Percentiles rank a stretch among this genome's conserved stretches.
Conservation (phyloP, 139 green algal species). For the Coelastrella sp. region DNA sequence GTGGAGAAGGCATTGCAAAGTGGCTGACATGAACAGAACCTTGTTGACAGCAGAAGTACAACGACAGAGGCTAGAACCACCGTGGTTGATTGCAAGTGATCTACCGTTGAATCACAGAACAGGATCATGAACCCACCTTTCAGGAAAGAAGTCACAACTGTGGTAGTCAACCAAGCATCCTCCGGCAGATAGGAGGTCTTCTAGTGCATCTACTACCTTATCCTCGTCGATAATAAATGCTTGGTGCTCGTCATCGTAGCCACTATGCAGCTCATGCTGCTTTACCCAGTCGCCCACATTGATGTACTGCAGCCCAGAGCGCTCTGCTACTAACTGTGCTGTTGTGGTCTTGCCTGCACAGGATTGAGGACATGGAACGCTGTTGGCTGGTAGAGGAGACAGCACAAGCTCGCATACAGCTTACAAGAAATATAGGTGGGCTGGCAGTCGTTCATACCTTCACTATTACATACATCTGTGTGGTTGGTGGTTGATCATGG, state of each 20-base stretch:
- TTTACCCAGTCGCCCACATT: constrained; percentile 79
- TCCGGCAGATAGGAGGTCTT: constrained; percentile 83
- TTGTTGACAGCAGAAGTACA: too few species aligned
- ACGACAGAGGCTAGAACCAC: too few species aligned
- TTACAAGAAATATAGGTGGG: too few species aligned
- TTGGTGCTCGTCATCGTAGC: constrained; percentile 90
- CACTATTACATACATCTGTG: too few species aligned
- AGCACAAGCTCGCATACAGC: too few species aligned
- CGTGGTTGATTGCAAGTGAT: too few species aligned
- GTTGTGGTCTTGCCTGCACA: constrained; percentile 30
- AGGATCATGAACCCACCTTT: constrained; percentile 66
- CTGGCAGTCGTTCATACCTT: too few species aligned
- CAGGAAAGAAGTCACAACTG: constrained; percentile 98
- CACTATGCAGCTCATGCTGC: constrained; percentile 78
- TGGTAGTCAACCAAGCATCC: constrained; percentile 96
- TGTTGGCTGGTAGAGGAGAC: too few species aligned
- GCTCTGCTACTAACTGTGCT: constrained; percentile 63
- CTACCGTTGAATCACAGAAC: neutral
- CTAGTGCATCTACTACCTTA: constrained; percentile 93
- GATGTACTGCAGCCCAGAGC: constrained; percentile 79
- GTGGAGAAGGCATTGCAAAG: too few species aligned
- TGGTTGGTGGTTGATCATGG: too few species aligned
- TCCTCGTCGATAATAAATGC: constrained; percentile 95
- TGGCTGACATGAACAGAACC: too few species aligned
- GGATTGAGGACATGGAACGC: too few species aligned